phyloP scores from a whole-genome alignment of 129 eudicot genomes.

The Flaveria ramosissima region DNA sequence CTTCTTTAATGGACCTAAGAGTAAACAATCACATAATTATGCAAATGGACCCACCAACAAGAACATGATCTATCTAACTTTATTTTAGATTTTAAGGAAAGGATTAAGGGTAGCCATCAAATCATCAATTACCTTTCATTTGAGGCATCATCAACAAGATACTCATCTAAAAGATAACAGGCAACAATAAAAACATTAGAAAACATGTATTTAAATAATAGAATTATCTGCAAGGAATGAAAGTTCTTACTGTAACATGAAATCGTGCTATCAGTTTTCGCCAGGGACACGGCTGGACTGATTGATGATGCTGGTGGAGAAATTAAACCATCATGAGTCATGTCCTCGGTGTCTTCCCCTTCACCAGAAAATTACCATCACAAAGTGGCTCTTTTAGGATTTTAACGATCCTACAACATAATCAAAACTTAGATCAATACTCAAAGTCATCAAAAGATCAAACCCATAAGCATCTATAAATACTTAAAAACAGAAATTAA shows the following conservation, averaged over 20 bases:
- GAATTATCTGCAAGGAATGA: neutral
- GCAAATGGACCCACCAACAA: constrained; percentile 1
- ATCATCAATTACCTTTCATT: constrained; percentile 48
- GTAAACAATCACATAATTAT: constrained; percentile 3
- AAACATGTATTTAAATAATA: neutral
- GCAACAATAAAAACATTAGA: neutral
- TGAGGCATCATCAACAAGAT: constrained; percentile 51
- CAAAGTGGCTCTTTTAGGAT: constrained; percentile 8
- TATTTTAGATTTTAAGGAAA: constrained; percentile 8
- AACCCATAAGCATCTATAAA: too few relatives aligned
- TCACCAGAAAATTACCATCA: constrained; percentile 29
- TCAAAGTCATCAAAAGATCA: too few relatives aligned
- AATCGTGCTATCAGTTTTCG: constrained; percentile 50
- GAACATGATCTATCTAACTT: constrained; percentile 18
- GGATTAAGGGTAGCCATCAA: constrained; percentile 17
- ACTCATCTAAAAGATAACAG: constrained; percentile 59
- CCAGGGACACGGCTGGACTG: constrained; percentile 51
- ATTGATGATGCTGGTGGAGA: constrained; percentile 36
- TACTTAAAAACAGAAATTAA: constrained; percentile 10
- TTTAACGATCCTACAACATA: constrained; percentile 18
- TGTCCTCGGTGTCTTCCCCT: constrained; percentile 28
- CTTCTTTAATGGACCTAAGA: constrained; percentile 44
- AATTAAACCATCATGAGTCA: constrained; percentile 37
- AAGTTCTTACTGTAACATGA: constrained; percentile 55
- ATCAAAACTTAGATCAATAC: neutral